Base-by-base conservation (phyloP, 805 yeast species). In the Zygosaccharomyces rouxii region DNA sequence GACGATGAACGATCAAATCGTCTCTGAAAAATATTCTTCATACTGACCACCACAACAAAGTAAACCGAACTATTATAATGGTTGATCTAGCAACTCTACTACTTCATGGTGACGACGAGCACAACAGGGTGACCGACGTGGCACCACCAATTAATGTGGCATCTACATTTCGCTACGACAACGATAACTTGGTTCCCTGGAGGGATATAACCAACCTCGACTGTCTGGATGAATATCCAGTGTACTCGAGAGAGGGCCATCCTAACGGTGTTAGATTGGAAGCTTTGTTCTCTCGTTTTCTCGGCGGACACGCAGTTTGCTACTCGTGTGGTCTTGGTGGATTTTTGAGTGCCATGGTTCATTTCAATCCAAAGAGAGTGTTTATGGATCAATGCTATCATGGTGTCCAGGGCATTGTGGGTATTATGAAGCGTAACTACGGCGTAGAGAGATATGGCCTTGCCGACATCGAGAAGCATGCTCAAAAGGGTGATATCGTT, bases 301-400 rank as follows among this genome's bases (percentile, higher is more conserved):
- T 88, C 3, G 83, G 75, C 16, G 86, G 83, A 2, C 77, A 83
- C 51, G 81, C 83, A 0, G 81, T 87, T 0, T 75, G 80, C 0
- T 92, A 89, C 64, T 76, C 81, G 38, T 83, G 90, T 1, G 97
- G 98, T 0, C 67, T 89, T 26, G 74, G 89, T 42, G 95, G 97
- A 0, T 87, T 86, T 63, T 79, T 75, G 58, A 97, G 89, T 0
- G 78, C 85, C 2, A 67, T 90, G 63, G 78, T 83, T 30, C 76
- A 81, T 55, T 75, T 71, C 56, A 82, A 84, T 56, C 97, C 97
- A 0, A 85, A 84, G 57, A 74, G 74, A 13, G 67, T 90, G 25
- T 84, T 87, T 25, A 77, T 88, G 55, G 94, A 86, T 4, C 79
- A 83, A 30, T 87, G 92, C 5, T 90, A 90, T 66, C 95, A 86